Evolutionary conservation across 768 basidiomycete genomes (phyloP).

Genomic region (Suillus ampliporus): DNA sequence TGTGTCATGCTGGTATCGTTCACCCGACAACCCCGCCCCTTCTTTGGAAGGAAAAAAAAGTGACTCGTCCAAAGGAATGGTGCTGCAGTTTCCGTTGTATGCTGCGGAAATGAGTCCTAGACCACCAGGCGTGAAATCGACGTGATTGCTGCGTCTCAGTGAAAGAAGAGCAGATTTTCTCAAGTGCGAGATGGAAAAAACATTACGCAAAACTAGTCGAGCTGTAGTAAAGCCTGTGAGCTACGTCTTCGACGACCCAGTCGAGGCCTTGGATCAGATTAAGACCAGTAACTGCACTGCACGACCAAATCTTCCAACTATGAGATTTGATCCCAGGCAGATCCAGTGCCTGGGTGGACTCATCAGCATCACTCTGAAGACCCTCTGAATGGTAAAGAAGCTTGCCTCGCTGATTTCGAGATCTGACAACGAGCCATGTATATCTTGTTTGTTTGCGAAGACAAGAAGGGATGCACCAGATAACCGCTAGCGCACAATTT

Average conservation of each 20-base stretch:
- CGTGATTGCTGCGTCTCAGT: background rate
- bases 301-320: conserved; percentile 87
- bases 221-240: conserved; percentile 85
- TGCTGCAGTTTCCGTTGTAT: background rate
- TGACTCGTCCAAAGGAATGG: background rate
- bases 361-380: background rate
- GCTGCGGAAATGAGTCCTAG: background rate
- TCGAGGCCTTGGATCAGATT: conserved; percentile 86
- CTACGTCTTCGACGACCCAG: conserved; percentile 92
- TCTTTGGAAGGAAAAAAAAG: background rate
- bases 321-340: conserved; percentile 85
- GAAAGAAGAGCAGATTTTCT: background rate
- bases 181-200: background rate
- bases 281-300: conserved; percentile 90
- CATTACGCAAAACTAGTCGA: conserved; percentile 35
- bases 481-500: conserved; percentile 61
- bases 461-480: conserved; percentile 96
- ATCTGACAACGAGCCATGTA: conserved; percentile 83
- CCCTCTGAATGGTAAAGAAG: conserved; percentile 20
- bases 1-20: background rate
- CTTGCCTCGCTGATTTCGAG: conserved; percentile 84
- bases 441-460: conserved; percentile 98
- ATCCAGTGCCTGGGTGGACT: conserved; percentile 69
- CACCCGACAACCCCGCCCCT: background rate
- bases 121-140: background rate